These are phyloP conservation scores for Cucumis melo DNA, from an alignment of 306 rosid genomes.

Conservation along the genomic window DNA sequence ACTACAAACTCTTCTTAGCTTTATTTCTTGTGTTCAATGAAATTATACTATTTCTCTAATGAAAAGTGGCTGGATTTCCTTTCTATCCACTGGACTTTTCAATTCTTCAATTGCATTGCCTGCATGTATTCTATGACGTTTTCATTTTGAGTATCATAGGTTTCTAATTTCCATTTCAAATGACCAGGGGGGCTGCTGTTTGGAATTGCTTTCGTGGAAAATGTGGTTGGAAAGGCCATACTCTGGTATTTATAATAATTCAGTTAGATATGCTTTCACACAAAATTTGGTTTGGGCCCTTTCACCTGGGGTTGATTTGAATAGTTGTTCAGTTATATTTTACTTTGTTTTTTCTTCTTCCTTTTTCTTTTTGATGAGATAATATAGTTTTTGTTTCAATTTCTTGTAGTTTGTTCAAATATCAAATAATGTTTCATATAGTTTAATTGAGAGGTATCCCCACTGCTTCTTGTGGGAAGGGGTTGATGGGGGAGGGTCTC, in stretches of 20 bases:
- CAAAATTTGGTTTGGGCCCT: constrained; percentile 60
- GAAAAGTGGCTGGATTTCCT: neutral
- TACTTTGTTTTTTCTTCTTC: too few species aligned
- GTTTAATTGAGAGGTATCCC: neutral
- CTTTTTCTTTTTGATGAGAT: neutral
- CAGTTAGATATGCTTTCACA: constrained; percentile 46
- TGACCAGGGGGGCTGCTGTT: constrained; percentile 43
- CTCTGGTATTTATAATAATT: constrained; percentile 31
- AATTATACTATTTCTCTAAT: neutral
- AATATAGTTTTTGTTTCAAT: neutral
- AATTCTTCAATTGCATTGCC: neutral
- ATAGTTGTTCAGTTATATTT: neutral
- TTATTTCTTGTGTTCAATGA: neutral
- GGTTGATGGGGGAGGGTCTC: neutral
- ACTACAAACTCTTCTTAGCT: neutral
- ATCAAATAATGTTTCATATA: neutral
- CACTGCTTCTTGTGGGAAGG: neutral
- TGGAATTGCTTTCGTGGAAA: constrained; percentile 74
- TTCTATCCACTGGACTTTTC: neutral
- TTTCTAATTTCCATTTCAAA: constrained; percentile 12
- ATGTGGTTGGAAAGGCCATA: constrained; percentile 86
- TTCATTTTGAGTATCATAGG: neutral
- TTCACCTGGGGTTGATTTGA: neutral
- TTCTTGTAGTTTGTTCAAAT: neutral
- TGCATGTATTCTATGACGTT: neutral